Evolutionary conservation across 441 rosid species (phyloP).

Genomic region (Pelargonium cotyledonis): DNA sequence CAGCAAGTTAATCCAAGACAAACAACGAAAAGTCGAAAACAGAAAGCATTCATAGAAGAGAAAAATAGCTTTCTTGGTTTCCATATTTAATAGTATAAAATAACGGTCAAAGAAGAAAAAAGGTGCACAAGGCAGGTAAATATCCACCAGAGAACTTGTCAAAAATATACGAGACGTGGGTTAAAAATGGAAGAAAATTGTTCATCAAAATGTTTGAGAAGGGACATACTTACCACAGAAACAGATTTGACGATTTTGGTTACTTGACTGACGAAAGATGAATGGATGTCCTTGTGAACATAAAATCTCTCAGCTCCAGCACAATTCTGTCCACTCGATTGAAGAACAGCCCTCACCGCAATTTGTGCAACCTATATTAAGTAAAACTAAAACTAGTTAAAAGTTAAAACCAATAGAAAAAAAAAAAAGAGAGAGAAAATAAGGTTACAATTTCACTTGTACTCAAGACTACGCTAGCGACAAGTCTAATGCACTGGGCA

Average conservation of each 20-base stretch:
- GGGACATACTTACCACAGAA: slow-evolving; percentile 60
- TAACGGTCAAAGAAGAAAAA: neutral
- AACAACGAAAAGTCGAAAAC: neutral
- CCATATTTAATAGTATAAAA: neutral
- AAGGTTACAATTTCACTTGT: slow-evolving; percentile 11
- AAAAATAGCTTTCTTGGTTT: neutral
- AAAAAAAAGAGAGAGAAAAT: slow-evolving; percentile 11
- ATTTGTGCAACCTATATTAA: slow-evolving; percentile 80
- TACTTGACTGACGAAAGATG: slow-evolving; percentile 72
- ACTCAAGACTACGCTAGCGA: neutral
- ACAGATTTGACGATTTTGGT: slow-evolving; percentile 79
- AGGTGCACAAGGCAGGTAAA: neutral
- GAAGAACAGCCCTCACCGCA: slow-evolving; percentile 86
- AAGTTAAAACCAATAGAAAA: too few species aligned
- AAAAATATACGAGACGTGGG: neutral
- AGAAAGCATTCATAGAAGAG: neutral
- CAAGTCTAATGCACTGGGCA: neutral
- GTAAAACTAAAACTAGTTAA: slow-evolving; percentile 11
- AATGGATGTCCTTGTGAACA: slow-evolving; percentile 70
- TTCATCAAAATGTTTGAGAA: slow-evolving; percentile 15
- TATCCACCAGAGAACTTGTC: too few species aligned
- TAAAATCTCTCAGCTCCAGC: slow-evolving; percentile 99
- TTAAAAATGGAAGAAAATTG: neutral
- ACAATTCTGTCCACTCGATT: slow-evolving; percentile 98
- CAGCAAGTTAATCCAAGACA: neutral